Base-by-base conservation (phyloP, 371 early-diverging fungal genomes). In the Mortierella sp. region DNA sequence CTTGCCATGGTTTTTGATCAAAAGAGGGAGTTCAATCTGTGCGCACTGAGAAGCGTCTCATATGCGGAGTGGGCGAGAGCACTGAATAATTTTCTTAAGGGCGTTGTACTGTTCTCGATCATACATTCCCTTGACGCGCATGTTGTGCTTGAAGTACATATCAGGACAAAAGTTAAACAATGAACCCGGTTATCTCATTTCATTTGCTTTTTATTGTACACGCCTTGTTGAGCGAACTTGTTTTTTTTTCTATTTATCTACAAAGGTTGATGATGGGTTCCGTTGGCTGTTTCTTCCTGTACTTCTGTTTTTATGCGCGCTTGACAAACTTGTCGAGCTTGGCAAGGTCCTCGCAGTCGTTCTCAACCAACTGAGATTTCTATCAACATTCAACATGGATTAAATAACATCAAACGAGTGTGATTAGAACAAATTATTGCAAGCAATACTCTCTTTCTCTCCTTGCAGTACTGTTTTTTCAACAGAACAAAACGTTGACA, bases 281-380 rank as follows among this genome's bases (percentile, higher is more conserved):
- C 31, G 60, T 60, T 48, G 48, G 24, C 21, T 14, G 54, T 54
- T 54, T 21, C 3, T 38, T 63, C 34, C 9, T 10, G 19, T 7
- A 28, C 24, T 5, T 24, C 44, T 45, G 13, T 48, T 28, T 79
- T 70, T 70, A 70, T 1, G 75, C 74, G 44, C 77, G 71, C 77
- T 79, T 76, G 65, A 90, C 81, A 78, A 92, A 91, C 31, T 85
- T 74, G 11, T 88, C 80, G 21, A 92, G 87, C 75, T 89, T 90
- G 42, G 52, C 78, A 44, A 50, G 55, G 74, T 91, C 90, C 63
- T 91, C 91, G 84, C 90, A 90, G 16, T 91, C 92, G 24, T 88
- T 88, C 74, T 91, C 91, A 4, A 91, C 90, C 68, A 92, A 81
- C 54, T 78, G 82, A 21, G 88, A 90, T 54, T 88, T 74, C 76